Percentiles rank a stretch among this genome's conserved stretches.
Evolutionary conservation across 192 early-diverging fungal species (phyloP).

Genomic region (Mortierella hygrophila): DNA sequence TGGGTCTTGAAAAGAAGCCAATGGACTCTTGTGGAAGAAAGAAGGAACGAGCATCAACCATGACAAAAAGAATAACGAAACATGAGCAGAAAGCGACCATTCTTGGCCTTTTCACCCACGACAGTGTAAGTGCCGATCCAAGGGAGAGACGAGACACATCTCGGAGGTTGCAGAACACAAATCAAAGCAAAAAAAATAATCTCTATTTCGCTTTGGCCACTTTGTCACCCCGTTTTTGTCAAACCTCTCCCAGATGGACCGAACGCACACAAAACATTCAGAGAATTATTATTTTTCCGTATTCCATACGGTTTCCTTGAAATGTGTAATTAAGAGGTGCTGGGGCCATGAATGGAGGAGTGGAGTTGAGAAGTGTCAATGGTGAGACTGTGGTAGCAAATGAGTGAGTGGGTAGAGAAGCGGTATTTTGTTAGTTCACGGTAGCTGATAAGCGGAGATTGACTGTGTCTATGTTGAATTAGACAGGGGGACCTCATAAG

Average conservation of each 20-base stretch:
- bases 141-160: neutral
- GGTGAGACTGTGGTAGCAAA: neutral
- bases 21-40: too few relatives aligned
- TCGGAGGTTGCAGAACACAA: neutral
- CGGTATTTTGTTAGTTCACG: neutral
- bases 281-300: too few relatives aligned
- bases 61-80: too few relatives aligned
- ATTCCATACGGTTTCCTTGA: neutral
- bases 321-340: neutral
- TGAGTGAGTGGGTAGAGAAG: neutral
- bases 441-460: neutral
- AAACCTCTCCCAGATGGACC: neutral
- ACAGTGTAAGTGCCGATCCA: neutral
- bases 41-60: too few relatives aligned
- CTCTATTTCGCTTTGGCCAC: neutral
- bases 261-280: neutral
- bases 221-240: neutral
- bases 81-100: too few relatives aligned
- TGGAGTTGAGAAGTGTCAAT: neutral
- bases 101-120: neutral
- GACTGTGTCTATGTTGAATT: neutral
- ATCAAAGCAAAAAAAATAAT: neutral
- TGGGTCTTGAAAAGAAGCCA: too few relatives aligned
- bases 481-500: neutral
- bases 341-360: neutral